Evolutionary conservation across 352 stramenopile species (phyloP).

Genomic region (Pythium pectinolyticum): DNA sequence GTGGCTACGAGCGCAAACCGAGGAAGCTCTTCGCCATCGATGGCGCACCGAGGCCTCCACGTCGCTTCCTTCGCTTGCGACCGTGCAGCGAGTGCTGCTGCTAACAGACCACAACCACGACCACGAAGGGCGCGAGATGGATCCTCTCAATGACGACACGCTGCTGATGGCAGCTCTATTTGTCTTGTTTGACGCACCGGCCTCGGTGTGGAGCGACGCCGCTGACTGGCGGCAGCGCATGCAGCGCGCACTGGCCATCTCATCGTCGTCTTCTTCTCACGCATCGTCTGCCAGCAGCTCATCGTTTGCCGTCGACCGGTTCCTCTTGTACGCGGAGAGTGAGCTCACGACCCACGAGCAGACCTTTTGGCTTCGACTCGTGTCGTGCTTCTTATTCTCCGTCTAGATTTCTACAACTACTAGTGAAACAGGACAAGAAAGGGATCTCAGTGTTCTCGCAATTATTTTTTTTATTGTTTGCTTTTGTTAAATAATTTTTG

Average conservation of each 20-base stretch:
- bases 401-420: constrained; percentile 10
- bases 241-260: constrained; percentile 6
- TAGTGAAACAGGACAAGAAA: background rate
- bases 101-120: background rate
- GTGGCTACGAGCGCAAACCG: constrained; percentile 23
- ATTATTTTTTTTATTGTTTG: constrained; percentile 2
- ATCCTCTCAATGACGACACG: no score
- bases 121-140: no score
- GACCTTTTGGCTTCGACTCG: constrained; percentile 27
- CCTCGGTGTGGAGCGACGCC: constrained; percentile 17
- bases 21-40: constrained; percentile 21
- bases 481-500: constrained; percentile 32
- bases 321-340: constrained; percentile 14
- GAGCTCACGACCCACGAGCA: constrained; percentile 20
- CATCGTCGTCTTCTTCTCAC: constrained; percentile 8
- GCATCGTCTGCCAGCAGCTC: no score
- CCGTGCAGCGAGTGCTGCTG: constrained; percentile 17
- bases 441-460: background rate
- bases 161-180: constrained; percentile 27
- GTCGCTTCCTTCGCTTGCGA: constrained; percentile 18
- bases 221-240: constrained; percentile 23
- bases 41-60: constrained; percentile 18
- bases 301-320: constrained; percentile 20
- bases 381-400: constrained; percentile 31
- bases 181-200: constrained; percentile 23